A percentile compares a stretch with the other conserved stretches of the same genome.
Conservation (phyloP, 139 green algal genomes). For the Trebouxia sp. region DNA sequence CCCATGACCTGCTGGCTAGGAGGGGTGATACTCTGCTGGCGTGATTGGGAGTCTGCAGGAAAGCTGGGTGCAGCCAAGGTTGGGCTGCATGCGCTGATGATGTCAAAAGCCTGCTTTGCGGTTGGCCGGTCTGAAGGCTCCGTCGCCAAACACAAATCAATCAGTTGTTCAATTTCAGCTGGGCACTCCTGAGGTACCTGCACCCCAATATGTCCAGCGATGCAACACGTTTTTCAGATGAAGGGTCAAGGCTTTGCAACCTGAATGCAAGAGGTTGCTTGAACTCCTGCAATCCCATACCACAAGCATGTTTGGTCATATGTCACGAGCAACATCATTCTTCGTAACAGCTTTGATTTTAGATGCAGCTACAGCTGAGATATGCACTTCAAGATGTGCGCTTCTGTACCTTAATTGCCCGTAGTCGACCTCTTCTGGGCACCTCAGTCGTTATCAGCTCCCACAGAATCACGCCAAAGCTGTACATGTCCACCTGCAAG, state of each 20-base stretch:
- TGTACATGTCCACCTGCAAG: slow-evolving; percentile 45
- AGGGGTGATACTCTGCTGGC: no score
- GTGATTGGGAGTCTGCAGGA: neutral
- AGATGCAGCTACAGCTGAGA: neutral
- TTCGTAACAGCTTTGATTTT: no score
- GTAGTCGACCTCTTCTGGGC: slow-evolving; percentile 42
- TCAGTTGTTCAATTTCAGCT: slow-evolving; percentile 25
- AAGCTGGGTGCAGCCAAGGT: neutral
- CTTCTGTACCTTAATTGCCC: slow-evolving; percentile 14
- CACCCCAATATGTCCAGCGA: no score
- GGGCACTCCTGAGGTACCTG: slow-evolving; percentile 38
- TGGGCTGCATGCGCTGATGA: slow-evolving; percentile 17
- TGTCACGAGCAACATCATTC: no score
- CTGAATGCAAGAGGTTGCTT: no score
- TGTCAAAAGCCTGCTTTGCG: slow-evolving; percentile 27
- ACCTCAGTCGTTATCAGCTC: slow-evolving; percentile 45
- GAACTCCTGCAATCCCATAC: no score
- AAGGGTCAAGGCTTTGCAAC: no score
- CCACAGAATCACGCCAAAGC: slow-evolving; percentile 43
- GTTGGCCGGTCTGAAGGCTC: slow-evolving; percentile 23
- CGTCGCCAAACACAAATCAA: slow-evolving; percentile 29
- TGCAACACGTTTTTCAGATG: no score
- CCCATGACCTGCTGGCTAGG: no score
- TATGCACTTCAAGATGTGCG: neutral
- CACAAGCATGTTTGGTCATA: no score